A percentile compares a stretch with the other conserved stretches of the same genome.
phyloP scores from a whole-genome alignment of 352 stramenopile genomes.

The Globisporangium nunn region DNA sequence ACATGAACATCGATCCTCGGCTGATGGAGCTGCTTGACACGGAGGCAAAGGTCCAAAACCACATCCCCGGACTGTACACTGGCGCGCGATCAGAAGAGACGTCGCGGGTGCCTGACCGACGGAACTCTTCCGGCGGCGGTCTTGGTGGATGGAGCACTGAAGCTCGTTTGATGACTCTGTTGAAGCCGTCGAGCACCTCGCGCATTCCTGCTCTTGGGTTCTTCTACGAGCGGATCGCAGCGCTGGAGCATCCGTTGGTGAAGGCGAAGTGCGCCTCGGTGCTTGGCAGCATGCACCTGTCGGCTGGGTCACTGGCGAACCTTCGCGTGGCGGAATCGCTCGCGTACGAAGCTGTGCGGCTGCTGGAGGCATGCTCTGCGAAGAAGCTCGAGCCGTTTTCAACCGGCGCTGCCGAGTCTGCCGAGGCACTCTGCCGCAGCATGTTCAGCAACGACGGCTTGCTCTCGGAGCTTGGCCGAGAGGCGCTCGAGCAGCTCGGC shows the following conservation, averaged over 20 bases:
- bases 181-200: conserved; percentile 35
- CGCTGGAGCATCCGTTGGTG: conserved; percentile 39
- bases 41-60: conserved; percentile 16
- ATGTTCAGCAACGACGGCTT: conserved; percentile 77
- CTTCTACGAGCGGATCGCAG: conserved; percentile 53
- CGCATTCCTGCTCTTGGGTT: conserved; percentile 38
- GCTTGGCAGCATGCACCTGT: conserved; percentile 49
- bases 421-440: conserved; percentile 26
- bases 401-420: conserved; percentile 6
- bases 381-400: conserved; percentile 18
- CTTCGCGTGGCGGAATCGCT: conserved; percentile 57
- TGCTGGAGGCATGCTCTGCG: conserved; percentile 52
- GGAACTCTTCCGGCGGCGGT: conserved; percentile 14
- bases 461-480: conserved; percentile 59
- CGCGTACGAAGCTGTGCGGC: conserved; percentile 64
- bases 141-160: conserved; percentile 40
- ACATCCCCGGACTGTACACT: conserved; percentile 11
- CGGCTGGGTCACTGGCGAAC: conserved; percentile 34
- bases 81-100: not conserved
- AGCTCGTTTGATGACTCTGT: conserved; percentile 34
- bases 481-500: conserved; percentile 60
- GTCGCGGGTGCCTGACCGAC: conserved; percentile 5
- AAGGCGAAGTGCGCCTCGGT: conserved; percentile 72
- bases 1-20: conserved; percentile 41
- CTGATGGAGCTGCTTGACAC: conserved; percentile 32